These are phyloP conservation scores for Phytophthora chlamydospora DNA, from an alignment of 352 stramenopile genomes.

Conservation along the genomic window DNA sequence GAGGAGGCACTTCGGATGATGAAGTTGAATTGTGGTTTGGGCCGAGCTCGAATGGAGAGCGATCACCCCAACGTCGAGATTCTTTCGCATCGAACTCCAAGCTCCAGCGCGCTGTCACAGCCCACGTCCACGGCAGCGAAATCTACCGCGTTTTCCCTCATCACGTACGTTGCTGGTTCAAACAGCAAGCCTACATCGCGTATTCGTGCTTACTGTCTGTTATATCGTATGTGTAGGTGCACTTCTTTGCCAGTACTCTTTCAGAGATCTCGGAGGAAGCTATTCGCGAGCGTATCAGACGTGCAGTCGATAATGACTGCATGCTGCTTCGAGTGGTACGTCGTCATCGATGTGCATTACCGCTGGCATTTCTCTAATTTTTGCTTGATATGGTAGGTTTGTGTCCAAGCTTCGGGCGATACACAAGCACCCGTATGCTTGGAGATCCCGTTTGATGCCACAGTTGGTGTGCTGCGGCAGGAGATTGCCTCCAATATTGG, in stretches of 20 bases:
- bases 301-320: conserved; percentile 86
- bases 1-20: conserved; percentile 75
- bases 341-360: conserved; percentile 2
- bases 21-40: conserved; percentile 68
- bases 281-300: conserved; percentile 82
- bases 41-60: conserved; percentile 48
- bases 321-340: conserved; percentile 86
- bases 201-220: not conserved
- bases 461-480: conserved; percentile 68
- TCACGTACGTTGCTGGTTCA: conserved; percentile 53
- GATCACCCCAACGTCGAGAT: conserved; percentile 41
- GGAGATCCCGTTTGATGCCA: conserved; percentile 84
- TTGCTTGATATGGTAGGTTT: conserved; percentile 51
- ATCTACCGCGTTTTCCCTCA: conserved; percentile 90
- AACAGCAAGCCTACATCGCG: not conserved
- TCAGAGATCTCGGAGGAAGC: conserved; percentile 86
- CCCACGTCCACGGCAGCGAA: conserved; percentile 82
- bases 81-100: conserved; percentile 75
- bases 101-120: conserved; percentile 77
- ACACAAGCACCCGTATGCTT: conserved; percentile 79
- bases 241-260: conserved; percentile 83
- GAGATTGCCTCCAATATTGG: conserved; percentile 85
- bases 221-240: conserved; percentile 49
- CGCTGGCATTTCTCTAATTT: conserved; percentile 12
- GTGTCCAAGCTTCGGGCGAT: conserved; percentile 83